Percentiles rank a stretch among this genome's conserved stretches.
Conservation (phyloP, 495 filamentous ascomycete genomes). For the Aspergillus wentii region DNA sequence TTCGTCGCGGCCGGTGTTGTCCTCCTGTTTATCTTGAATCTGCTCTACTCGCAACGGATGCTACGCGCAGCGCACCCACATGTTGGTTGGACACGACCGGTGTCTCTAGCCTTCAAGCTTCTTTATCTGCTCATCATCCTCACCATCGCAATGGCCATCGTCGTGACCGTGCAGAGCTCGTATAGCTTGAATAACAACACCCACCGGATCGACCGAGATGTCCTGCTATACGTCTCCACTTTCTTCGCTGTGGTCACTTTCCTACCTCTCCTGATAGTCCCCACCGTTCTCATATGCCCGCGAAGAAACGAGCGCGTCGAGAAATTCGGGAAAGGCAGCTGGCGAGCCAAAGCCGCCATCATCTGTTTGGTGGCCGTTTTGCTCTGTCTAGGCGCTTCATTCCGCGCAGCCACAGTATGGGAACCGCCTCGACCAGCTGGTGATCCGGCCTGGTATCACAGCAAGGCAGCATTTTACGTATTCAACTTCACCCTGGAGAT, state of each 20-base stretch:
- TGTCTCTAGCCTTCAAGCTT: constrained; percentile 45
- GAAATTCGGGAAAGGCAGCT: constrained; percentile 66
- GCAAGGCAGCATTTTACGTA: constrained; percentile 69
- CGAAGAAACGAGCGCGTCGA: constrained; percentile 44
- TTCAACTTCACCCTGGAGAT: constrained; percentile 76
- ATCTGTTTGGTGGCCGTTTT: constrained; percentile 49
- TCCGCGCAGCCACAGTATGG: constrained; percentile 58
- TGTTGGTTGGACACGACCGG: constrained; percentile 58
- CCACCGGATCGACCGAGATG: constrained; percentile 47
- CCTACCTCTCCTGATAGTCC: constrained; percentile 63
- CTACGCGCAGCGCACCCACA: constrained; percentile 66
- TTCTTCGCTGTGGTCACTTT: constrained; percentile 70
- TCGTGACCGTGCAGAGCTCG: constrained; percentile 55
- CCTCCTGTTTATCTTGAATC: constrained; percentile 74
- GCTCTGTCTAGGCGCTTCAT: constrained; percentile 65
- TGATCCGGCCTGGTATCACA: constrained; percentile 63
- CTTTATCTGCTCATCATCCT: constrained; percentile 58
- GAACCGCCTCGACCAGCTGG: constrained; percentile 41
- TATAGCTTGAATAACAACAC: constrained; percentile 56
- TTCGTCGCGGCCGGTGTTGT: constrained; percentile 74
- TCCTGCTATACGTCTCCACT: constrained; percentile 63
- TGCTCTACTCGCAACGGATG: constrained; percentile 75
- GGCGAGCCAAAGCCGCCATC: constrained; percentile 60
- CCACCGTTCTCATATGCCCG: constrained; percentile 48
- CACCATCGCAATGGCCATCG: constrained; percentile 66